Conservation (phyloP, 768 basidiomycete species). For the Rubroboletus pulcherrimus region DNA sequence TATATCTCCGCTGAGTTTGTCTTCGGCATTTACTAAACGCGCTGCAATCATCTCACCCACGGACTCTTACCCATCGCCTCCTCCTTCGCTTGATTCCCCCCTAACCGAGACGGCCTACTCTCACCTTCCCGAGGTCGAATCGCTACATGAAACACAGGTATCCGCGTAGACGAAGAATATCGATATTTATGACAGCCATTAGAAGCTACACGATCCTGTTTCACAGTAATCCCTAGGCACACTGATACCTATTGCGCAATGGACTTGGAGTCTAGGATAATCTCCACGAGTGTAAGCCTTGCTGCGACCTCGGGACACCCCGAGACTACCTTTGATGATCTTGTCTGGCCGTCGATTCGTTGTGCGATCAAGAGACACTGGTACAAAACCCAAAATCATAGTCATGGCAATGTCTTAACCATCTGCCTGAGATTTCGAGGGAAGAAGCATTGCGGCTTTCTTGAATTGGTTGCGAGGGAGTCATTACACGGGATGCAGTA, state of each 20-base stretch:
- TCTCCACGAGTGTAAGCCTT: background rate
- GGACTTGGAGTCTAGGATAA: background rate
- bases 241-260: background rate
- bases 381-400: too few relatives aligned
- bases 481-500: conserved; percentile 23
- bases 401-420: background rate
- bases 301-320: background rate
- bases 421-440: background rate
- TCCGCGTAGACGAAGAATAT: conserved; percentile 16
- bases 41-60: conserved; percentile 25
- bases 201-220: conserved; percentile 2
- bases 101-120: conserved; percentile 3
- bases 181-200: conserved; percentile 23
- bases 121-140: conserved; percentile 1
- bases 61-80: conserved; percentile 51
- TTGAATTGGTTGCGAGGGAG: conserved; percentile 8
- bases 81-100: conserved; percentile 32
- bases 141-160: conserved; percentile 14
- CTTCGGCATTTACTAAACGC: conserved; percentile 24
- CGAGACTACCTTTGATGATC: background rate
- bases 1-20: conserved; percentile 17
- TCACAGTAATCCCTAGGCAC: background rate
- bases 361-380: background rate
- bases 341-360: background rate
- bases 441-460: conserved; percentile 3